phyloP scores from a whole-genome alignment of 2,329 filamentous ascomycete genomes.

The Talaromyces funiculosus region DNA sequence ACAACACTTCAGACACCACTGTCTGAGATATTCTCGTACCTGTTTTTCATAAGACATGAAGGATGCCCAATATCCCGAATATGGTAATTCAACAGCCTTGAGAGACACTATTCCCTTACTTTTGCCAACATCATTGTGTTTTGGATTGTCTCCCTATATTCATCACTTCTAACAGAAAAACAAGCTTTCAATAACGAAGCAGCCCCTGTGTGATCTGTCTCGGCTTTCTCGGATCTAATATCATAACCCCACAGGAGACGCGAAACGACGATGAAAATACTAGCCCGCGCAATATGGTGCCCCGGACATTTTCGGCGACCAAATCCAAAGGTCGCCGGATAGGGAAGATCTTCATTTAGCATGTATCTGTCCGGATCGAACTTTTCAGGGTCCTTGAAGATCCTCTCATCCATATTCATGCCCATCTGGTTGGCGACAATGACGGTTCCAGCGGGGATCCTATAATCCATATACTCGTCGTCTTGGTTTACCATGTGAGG shows the following conservation, averaged over 20 bases:
- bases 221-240: neutral
- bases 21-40: too few species aligned
- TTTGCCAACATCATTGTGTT: neutral
- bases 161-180: neutral
- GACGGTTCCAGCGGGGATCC: slow-evolving; percentile 43
- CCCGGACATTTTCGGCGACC: slow-evolving; percentile 47
- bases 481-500: slow-evolving; percentile 43
- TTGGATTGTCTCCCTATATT: neutral
- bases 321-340: slow-evolving; percentile 53
- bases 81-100: too few species aligned
- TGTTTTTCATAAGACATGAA: too few species aligned
- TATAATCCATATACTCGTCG: slow-evolving; percentile 42
- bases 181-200: neutral
- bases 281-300: slow-evolving; percentile 23
- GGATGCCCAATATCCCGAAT: too few species aligned
- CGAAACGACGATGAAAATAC: slow-evolving; percentile 52
- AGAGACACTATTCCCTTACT: too few species aligned
- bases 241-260: slow-evolving; percentile 45
- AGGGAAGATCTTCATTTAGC: slow-evolving; percentile 42
- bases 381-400: slow-evolving; percentile 31
- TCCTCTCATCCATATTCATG: slow-evolving; percentile 36
- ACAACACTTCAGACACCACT: too few species aligned
- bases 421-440: slow-evolving; percentile 40
- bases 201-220: neutral
- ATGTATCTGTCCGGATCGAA: slow-evolving; percentile 37